These are phyloP conservation scores for Arthrinium puccinioides DNA, from an alignment of 2,329 filamentous ascomycete genomes.

Conservation along the genomic window DNA sequence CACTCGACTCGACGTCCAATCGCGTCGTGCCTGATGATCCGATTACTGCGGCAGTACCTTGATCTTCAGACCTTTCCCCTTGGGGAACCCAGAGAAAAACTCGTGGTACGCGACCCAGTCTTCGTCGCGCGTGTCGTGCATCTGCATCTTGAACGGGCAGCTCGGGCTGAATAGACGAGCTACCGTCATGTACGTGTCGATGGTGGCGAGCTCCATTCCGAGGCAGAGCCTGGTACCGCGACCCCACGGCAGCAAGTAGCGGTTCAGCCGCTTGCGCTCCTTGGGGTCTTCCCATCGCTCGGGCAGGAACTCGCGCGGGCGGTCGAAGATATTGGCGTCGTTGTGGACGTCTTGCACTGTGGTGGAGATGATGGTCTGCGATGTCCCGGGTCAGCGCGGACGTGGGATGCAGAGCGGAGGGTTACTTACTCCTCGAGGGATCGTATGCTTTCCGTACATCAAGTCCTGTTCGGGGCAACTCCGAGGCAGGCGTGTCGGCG, in stretches of 20 bases:
- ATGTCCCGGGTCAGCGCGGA: no score
- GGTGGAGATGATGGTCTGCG: slow-evolving; percentile 14
- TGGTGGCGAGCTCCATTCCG: slow-evolving; percentile 15
- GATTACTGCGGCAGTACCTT: no score
- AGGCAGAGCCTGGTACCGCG: slow-evolving; percentile 14
- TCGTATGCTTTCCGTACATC: slow-evolving; percentile 10
- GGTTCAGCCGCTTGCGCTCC: slow-evolving; percentile 10
- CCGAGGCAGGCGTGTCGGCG: slow-evolving; percentile 13
- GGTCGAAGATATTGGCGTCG: slow-evolving; percentile 10
- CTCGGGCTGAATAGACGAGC: slow-evolving; percentile 13
- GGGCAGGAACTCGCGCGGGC: slow-evolving; percentile 9
- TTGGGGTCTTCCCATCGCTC: slow-evolving; percentile 12
- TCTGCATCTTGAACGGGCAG: slow-evolving; percentile 10
- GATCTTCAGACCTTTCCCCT: slow-evolving; percentile 12
- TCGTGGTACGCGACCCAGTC: slow-evolving; percentile 16
- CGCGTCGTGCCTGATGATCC: no score
- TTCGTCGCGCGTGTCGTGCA: slow-evolving; percentile 10
- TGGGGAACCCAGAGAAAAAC: slow-evolving; percentile 14
- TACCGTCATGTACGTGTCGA: slow-evolving; percentile 14
- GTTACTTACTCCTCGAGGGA: slow-evolving; percentile 12
- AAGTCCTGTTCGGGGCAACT: slow-evolving; percentile 15
- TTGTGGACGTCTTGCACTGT: slow-evolving; percentile 14
- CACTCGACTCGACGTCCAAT: no score
- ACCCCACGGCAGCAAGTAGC: slow-evolving; percentile 15
- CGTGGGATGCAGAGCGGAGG: no score